These are phyloP conservation scores for Bacidia rubella DNA, from an alignment of 495 filamentous ascomycete genomes.

Conservation along the genomic window DNA sequence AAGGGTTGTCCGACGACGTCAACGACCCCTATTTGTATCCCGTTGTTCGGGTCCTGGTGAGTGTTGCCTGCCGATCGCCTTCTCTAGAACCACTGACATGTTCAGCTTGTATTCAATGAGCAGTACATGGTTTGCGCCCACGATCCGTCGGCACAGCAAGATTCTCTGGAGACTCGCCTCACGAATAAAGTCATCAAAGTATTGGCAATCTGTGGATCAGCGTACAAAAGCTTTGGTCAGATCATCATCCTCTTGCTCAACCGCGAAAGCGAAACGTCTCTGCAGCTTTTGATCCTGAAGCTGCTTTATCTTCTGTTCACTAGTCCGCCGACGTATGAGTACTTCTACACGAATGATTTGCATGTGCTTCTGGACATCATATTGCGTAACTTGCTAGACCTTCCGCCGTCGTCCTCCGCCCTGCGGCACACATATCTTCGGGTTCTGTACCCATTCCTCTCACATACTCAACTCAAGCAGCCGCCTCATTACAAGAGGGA, in stretches of 20 bases:
- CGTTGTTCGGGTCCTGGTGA: slow-evolving; percentile 81
- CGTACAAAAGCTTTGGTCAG: slow-evolving; percentile 90
- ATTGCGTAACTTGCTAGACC: slow-evolving; percentile 85
- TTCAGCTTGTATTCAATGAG: slow-evolving; percentile 86
- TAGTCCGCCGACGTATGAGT: slow-evolving; percentile 80
- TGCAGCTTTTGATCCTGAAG: slow-evolving; percentile 90
- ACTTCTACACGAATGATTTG: slow-evolving; percentile 96
- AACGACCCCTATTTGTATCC: slow-evolving; percentile 95
- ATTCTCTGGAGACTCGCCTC: slow-evolving; percentile 33
- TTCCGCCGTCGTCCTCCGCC: slow-evolving; percentile 66
- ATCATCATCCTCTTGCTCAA: slow-evolving; percentile 95
- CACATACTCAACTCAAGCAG: slow-evolving; percentile 75
- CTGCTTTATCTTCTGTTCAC: slow-evolving; percentile 91
- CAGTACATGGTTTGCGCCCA: slow-evolving; percentile 82
- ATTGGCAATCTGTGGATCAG: slow-evolving; percentile 60
- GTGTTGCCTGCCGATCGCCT: slow-evolving; percentile 12
- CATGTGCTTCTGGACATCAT: slow-evolving; percentile 91
- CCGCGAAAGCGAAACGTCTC: slow-evolving; percentile 82
- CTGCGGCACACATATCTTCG: slow-evolving; percentile 96
- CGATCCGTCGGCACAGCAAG: slow-evolving; percentile 31
- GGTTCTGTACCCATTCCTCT: slow-evolving; percentile 78
- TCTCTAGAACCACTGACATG: slow-evolving; percentile 9
- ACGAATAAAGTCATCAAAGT: slow-evolving; percentile 92
- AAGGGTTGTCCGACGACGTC: slow-evolving; percentile 75
- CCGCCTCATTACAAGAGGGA: slow-evolving; percentile 84